Conservation (phyloP, 352 stramenopile species). For the Pythium biforme region DNA sequence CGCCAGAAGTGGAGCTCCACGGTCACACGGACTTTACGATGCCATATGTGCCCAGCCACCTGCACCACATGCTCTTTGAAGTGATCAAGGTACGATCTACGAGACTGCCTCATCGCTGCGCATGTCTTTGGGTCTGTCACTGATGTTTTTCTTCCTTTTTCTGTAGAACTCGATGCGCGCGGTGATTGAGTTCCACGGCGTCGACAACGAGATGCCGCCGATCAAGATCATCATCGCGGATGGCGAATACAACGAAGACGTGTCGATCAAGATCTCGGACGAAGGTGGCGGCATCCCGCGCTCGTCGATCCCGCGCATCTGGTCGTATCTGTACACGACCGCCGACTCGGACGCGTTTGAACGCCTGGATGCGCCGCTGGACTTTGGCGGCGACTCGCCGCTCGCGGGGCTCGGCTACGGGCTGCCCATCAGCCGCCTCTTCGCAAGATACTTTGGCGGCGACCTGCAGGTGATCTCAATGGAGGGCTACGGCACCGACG, state of each 20-base stretch:
- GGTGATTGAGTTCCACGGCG: constrained; percentile 96
- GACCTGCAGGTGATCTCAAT: constrained; percentile 99
- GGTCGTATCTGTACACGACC: constrained; percentile 99
- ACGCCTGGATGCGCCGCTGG: constrained; percentile 83
- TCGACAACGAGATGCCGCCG: constrained; percentile 97
- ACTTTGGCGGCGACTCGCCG: constrained; percentile 87
- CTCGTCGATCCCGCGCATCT: constrained; percentile 98
- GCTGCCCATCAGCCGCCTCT: constrained; percentile 95
- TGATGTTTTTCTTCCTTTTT: not conserved
- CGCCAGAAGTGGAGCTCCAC: constrained; percentile 97
- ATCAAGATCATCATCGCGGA: constrained; percentile 99
- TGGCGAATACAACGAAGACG: constrained; percentile 98
- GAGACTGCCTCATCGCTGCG: not conserved
- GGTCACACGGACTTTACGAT: constrained; percentile 98
- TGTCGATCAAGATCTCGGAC: constrained; percentile 99
- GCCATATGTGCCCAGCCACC: constrained; percentile 93
- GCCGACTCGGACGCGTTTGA: constrained; percentile 94
- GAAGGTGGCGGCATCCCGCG: constrained; percentile 99
- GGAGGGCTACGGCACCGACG: constrained; percentile 99
- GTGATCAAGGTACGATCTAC: constrained; percentile 91
- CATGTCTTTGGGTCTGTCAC: not conserved
- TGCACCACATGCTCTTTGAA: constrained; percentile 99
- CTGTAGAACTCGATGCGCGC: constrained; percentile 97
- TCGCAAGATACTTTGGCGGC: constrained; percentile 99
- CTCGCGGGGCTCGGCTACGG: constrained; percentile 97